phyloP scores from a whole-genome alignment of 768 basidiomycete species.

The Phaeolepiota aurea region DNA sequence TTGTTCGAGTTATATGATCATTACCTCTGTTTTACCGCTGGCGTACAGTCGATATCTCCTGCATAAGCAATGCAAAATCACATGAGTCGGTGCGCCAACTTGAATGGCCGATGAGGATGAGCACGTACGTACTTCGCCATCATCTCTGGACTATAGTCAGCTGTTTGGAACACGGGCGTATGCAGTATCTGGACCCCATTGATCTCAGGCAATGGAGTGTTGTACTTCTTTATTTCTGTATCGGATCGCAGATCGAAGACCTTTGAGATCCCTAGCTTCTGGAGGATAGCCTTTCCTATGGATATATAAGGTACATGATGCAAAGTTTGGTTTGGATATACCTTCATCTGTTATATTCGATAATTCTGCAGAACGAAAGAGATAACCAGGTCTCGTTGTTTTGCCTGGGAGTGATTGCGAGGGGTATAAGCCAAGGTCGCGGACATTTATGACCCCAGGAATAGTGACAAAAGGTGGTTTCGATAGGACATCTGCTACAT shows the following conservation, averaged over 20 bases:
- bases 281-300: slow-evolving; percentile 50
- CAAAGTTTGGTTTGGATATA: slow-evolving; percentile 11
- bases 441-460: slow-evolving; percentile 67
- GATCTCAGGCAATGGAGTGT: slow-evolving; percentile 53
- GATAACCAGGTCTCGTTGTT: slow-evolving; percentile 46
- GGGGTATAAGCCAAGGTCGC: slow-evolving; percentile 62
- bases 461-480: slow-evolving; percentile 63
- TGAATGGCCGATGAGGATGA: slow-evolving; percentile 8
- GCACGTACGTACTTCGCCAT: slow-evolving; percentile 73
- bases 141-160: slow-evolving; percentile 78
- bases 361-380: slow-evolving; percentile 68
- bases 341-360: slow-evolving; percentile 66
- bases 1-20: slow-evolving; percentile 1
- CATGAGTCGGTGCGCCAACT: slow-evolving; percentile 10
- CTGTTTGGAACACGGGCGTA: slow-evolving; percentile 58
- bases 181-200: slow-evolving; percentile 54
- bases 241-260: slow-evolving; percentile 78
- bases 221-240: slow-evolving; percentile 70
- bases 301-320: slow-evolving; percentile 1
- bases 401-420: slow-evolving; percentile 36
- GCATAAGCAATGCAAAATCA: slow-evolving; percentile 13
- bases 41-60: slow-evolving; percentile 72
- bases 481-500: slow-evolving; percentile 58
- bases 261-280: slow-evolving; percentile 52
- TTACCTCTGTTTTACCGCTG: slow-evolving; percentile 71